phyloP scores from a whole-genome alignment of 306 rosid genomes.

The Sicyos edulis region DNA sequence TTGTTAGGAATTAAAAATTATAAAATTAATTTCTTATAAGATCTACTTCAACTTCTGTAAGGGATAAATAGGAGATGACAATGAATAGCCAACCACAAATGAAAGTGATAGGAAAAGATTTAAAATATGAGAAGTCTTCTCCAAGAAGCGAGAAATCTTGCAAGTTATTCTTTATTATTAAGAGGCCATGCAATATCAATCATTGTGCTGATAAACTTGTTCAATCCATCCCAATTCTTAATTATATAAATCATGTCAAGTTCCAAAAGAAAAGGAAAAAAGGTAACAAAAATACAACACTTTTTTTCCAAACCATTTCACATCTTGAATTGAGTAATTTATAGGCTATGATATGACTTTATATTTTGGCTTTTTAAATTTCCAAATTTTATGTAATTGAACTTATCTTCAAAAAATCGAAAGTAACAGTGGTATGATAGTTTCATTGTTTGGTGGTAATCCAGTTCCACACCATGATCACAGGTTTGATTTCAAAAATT shows the following conservation, averaged over 20 bases:
- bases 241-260: not conserved
- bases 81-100: slow-evolving; percentile 4
- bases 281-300: too few species aligned
- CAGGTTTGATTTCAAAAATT: too few species aligned
- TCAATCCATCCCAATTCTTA: slow-evolving; percentile 11
- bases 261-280: not conserved
- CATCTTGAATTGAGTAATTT: slow-evolving; percentile 14
- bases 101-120: not conserved
- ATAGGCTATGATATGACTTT: not conserved
- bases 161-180: not conserved
- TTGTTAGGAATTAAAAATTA: not conserved
- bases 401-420: not conserved
- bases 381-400: not conserved
- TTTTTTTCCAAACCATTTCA: not conserved
- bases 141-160: not conserved
- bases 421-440: too few species aligned
- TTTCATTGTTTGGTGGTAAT: too few species aligned
- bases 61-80: not conserved
- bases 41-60: too few species aligned
- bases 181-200: not conserved
- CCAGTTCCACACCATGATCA: too few species aligned
- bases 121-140: not conserved
- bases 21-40: too few species aligned
- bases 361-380: not conserved
- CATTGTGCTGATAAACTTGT: not conserved